A percentile compares a stretch with the other conserved stretches of the same genome.
Evolutionary conservation across 257 asterid species (phyloP).

Genomic region (Buddleja alternifolia): DNA sequence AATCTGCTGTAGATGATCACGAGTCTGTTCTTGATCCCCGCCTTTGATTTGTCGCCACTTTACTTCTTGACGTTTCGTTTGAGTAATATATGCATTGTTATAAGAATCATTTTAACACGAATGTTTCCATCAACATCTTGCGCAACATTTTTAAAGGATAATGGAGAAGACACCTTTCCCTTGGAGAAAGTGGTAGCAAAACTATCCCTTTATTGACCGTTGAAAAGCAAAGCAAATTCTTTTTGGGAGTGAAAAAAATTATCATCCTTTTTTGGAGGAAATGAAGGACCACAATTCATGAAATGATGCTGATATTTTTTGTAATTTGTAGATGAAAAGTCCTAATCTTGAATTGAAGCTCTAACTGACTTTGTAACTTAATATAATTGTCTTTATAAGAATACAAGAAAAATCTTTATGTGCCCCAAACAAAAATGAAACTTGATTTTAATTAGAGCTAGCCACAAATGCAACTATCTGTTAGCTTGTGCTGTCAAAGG

Average conservation of each 20-base stretch:
- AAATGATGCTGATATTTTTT: constrained; percentile 36
- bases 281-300: constrained; percentile 62
- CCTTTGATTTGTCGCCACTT: too few relatives aligned
- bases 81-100: too few relatives aligned
- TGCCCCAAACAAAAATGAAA: constrained; percentile 37
- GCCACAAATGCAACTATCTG: constrained; percentile 40
- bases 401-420: constrained; percentile 35
- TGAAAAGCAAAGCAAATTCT: constrained; percentile 31
- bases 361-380: constrained; percentile 40
- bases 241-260: constrained; percentile 26
- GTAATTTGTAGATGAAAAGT: constrained; percentile 46
- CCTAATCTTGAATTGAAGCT: constrained; percentile 45
- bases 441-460: constrained; percentile 31
- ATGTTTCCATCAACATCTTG: neutral
- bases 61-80: too few relatives aligned
- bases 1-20: too few relatives aligned
- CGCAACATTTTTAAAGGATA: constrained; percentile 3
- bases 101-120: neutral
- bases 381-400: constrained; percentile 34
- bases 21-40: too few relatives aligned
- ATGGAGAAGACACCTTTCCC: constrained; percentile 27
- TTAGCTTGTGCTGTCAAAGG: constrained; percentile 25
- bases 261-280: constrained; percentile 26
- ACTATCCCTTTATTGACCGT: constrained; percentile 39
- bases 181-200: constrained; percentile 33